Base-by-base conservation (phyloP, 2,329 filamentous ascomycete genomes). In the Neofusicoccum cordaticola region DNA sequence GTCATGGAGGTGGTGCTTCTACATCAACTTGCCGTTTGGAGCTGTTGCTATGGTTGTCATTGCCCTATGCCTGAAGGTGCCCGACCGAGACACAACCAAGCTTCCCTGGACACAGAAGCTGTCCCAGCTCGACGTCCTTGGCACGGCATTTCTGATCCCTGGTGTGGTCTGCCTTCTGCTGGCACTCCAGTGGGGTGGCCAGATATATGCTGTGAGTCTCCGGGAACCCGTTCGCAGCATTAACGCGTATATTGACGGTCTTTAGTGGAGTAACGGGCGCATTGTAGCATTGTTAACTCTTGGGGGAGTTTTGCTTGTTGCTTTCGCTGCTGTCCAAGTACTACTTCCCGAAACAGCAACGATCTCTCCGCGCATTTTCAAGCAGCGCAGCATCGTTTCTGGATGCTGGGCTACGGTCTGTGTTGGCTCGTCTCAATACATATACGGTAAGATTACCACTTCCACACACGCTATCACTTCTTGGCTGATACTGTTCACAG, bases 141-240 rank as follows among this genome's bases (percentile, higher is more conserved):
- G 81, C 8, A 80, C 76, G 1, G 66, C 73, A 9, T 53, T 79
- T 17, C 76, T 83, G 68, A 68, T 83, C 35, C 81, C 80, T 0
- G 78, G 77, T 66, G 78, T 83, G 65, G 74, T 83, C 65, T 83
- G 80, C 69, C 71, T 83, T 39, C 72, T 84, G 4, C 75, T 84
- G 37, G 82, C 82, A 44, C 75, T 84, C 4, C 80, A 83, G 63
- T 84, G 81, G 81, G 82, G 79, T 63, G 82, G 19, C 19, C 19
- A 22, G 2, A 22, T 2, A 3, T 22, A 22, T 22, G 19, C 19
- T 22, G 81, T 56, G 35, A 56, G 51, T 56, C 17, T 41, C 19
- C 34, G 1, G 0, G 8, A 13, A 27, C 8, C 35, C 4, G 35
- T 2, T 22, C 19, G 19, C 19, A 22, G 19, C 19, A 15, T 9